Evolutionary conservation across 2,329 filamentous ascomycete species (phyloP), one percentile per base, ranked within the genome.

Genomic region (Metarhizium brunneum): DNA sequence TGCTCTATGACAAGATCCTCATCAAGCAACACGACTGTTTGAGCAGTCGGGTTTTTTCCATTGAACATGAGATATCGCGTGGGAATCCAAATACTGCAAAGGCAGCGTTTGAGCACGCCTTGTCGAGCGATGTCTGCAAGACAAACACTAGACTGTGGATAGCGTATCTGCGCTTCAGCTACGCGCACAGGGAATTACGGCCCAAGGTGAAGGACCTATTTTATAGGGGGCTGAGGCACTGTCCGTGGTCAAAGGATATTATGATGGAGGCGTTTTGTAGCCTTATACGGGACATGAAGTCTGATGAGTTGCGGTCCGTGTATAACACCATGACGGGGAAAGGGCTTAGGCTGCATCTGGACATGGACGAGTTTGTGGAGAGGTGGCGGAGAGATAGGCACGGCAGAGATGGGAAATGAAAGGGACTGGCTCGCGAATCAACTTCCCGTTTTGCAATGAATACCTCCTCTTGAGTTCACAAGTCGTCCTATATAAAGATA

Each of bases 1-100:
- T 88, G 8, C 73, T 92, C 11, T 70, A 78, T 20, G 76, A 77
- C 65, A 78, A 78, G 64, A 69, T 83, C 0, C 68, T 80, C 2
- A 60, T 66, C 6, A 61, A 65, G 16, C 52, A 57, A 6, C 67
- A 74, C 53, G 77, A 79, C 62, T 70, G 70, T 45, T 59, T 77
- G 13, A 68, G 68, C 58, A 75, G 68, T 59, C 74, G 77, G 7
- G 59, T 76, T 13, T 81, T 82, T 63, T 73, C 77, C 25, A 74
- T 83, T 50, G 68, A 71, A n/a, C 73, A 81, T 62, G 80, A 82
- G 62, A 65, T 76, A 16, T 66, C 64, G 18, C 67, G 66, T 11
- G 80, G 78, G 6, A 81, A 78, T 54, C 65, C 68, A 4, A 74
- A 82, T 61, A 78, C 79, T 0, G 70, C 76, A 0, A 73, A 72